Conservation (phyloP, 1,284 basidiomycete genomes). For the Coniferiporia sulphurascens region DNA sequence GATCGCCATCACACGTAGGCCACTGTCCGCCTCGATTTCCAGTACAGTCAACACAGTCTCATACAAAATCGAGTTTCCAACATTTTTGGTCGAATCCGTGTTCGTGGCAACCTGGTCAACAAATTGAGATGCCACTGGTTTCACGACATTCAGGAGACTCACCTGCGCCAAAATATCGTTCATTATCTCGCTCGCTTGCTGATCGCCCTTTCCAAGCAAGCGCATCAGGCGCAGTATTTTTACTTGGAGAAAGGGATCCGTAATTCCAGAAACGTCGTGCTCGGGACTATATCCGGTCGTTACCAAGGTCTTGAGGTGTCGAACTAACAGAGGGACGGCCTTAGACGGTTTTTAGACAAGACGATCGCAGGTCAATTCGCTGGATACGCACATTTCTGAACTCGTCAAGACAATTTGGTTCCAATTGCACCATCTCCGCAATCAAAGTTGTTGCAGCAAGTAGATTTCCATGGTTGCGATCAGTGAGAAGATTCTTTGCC, state of each 20-base stretch:
- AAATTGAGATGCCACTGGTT: not conserved
- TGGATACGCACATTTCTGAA: constrained; percentile 73
- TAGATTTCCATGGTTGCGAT: constrained; percentile 96
- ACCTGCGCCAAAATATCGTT: constrained; percentile 98
- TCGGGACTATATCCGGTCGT: constrained; percentile 98
- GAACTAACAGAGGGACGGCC: constrained; percentile 91
- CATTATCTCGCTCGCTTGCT: constrained; percentile 90
- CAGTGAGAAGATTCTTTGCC: constrained; percentile 87
- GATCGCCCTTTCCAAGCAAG: constrained; percentile 82
- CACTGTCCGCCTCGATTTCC: constrained; percentile 96
- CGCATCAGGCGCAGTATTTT: constrained; percentile 95
- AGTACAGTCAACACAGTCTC: constrained; percentile 98
- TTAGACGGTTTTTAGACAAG: constrained; percentile 29
- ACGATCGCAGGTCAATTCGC: not conserved
- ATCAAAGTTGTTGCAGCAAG: constrained; percentile 92
- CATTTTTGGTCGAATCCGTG: constrained; percentile 97
- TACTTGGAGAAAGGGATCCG: constrained; percentile 97
- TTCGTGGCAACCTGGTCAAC: constrained; percentile 86
- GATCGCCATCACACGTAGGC: constrained; percentile 98
- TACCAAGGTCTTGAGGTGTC: constrained; percentile 92
- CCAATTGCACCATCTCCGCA: constrained; percentile 89
- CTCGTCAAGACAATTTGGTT: constrained; percentile 71
- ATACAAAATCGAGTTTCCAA: constrained; percentile 97
- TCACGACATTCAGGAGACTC: constrained; percentile 18
- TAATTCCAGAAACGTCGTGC: constrained; percentile 99